Evolutionary conservation across 106 monocot genomes (phyloP).

Genomic region (Amphibolis antarctica): DNA sequence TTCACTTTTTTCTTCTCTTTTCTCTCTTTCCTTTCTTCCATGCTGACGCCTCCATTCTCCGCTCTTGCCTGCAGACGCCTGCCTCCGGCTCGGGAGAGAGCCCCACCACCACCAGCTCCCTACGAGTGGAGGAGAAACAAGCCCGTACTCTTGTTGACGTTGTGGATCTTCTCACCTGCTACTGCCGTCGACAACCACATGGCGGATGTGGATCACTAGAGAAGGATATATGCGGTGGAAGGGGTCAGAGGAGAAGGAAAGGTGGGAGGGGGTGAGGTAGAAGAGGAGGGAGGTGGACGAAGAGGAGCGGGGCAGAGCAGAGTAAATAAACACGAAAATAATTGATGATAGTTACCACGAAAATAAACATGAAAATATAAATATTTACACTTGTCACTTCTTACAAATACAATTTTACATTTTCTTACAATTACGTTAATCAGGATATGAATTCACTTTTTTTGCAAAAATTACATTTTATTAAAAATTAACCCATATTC

Average conservation of each 20-base stretch:
- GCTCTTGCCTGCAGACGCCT: neutral
- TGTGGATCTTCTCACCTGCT: slow-evolving; percentile 17
- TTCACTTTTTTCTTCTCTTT: too few relatives aligned
- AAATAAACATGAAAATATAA: too few relatives aligned
- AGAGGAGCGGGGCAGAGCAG: slow-evolving; percentile 6
- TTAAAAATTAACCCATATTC: too few relatives aligned
- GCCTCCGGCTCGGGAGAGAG: neutral
- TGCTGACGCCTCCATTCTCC: too few relatives aligned
- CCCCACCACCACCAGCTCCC: slow-evolving; percentile 17
- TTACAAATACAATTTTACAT: too few relatives aligned
- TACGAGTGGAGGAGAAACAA: slow-evolving; percentile 3
- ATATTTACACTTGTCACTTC: too few relatives aligned
- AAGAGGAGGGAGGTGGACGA: slow-evolving; percentile 1
- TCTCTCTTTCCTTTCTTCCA: too few relatives aligned
- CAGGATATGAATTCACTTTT: too few relatives aligned
- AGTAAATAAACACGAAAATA: too few relatives aligned
- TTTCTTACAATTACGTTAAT: too few relatives aligned
- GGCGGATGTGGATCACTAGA: slow-evolving; percentile 29
- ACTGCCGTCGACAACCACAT: slow-evolving; percentile 42
- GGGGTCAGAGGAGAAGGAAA: slow-evolving; percentile 17
- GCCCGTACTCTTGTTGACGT: slow-evolving; percentile 25
- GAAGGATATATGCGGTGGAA: slow-evolving; percentile 11
- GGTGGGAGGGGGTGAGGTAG: slow-evolving; percentile 18
- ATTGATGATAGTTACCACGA: too few relatives aligned
- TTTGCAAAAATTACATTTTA: too few relatives aligned